These are phyloP conservation scores for Ustilago cynodontis DNA, from an alignment of 1,284 basidiomycete genomes.

Conservation along the genomic window DNA sequence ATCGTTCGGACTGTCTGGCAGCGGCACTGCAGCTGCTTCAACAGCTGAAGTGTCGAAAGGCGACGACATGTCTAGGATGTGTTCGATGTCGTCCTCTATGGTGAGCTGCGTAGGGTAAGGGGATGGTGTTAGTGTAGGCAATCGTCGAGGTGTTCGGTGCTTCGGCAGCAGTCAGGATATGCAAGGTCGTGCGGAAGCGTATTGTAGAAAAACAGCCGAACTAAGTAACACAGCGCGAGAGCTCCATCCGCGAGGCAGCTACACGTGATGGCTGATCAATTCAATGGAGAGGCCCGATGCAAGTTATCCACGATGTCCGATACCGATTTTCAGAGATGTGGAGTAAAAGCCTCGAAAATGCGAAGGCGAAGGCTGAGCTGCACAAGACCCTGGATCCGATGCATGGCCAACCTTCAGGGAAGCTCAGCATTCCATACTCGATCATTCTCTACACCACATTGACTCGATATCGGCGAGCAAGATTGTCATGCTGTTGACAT, in stretches of 20 bases:
- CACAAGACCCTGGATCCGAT: slow-evolving; percentile 1
- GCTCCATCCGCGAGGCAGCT: slow-evolving; percentile 11
- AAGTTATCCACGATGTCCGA: neutral
- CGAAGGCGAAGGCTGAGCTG: neutral
- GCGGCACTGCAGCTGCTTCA: slow-evolving; percentile 23
- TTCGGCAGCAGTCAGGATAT: neutral
- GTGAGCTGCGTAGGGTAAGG: neutral
- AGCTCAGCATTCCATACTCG: neutral
- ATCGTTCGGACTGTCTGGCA: slow-evolving; percentile 25
- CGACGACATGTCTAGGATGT: neutral
- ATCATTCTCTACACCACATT: neutral
- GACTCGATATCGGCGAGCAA: neutral
- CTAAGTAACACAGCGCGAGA: slow-evolving; percentile 40
- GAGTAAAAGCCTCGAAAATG: slow-evolving; percentile 1
- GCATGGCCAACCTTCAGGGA: neutral
- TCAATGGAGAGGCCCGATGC: neutral
- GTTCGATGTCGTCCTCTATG: slow-evolving; percentile 7
- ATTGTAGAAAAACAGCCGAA: slow-evolving; percentile 38
- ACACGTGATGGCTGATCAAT: slow-evolving; percentile 26
- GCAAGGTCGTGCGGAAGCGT: slow-evolving; percentile 5
- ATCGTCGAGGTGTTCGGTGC: neutral
- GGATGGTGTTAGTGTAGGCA: neutral
- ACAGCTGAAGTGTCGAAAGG: neutral
- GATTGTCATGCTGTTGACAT: slow-evolving; percentile 1
- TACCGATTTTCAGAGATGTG: neutral